These are phyloP conservation scores for Cinchona pubescens DNA, from an alignment of 257 asterid species.

Conservation along the genomic window DNA sequence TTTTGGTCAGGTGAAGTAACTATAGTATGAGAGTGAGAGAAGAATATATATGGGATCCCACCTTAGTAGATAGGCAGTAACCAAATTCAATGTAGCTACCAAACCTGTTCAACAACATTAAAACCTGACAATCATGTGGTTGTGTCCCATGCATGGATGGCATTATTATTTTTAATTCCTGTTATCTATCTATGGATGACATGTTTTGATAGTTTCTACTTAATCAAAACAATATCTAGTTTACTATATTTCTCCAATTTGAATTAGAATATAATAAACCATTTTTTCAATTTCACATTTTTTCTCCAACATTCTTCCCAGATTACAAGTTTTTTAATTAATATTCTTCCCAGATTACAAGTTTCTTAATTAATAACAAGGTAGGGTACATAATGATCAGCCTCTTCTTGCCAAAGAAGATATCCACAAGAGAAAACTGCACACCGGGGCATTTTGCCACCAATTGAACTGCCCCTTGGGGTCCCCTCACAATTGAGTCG, in stretches of 20 bases:
- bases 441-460: too few relatives aligned
- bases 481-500: neutral
- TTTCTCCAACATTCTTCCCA: neutral
- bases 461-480: too few relatives aligned
- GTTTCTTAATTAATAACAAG: too few relatives aligned
- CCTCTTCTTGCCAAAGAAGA: neutral
- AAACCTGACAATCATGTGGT: slow-evolving; percentile 24
- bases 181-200: neutral
- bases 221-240: neutral
- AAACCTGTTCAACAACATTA: slow-evolving; percentile 16
- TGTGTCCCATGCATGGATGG: slow-evolving; percentile 14
- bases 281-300: neutral
- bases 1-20: neutral
- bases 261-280: too few relatives aligned
- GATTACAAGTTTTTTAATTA: neutral
- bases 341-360: neutral
- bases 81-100: slow-evolving; percentile 27
- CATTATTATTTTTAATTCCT: neutral
- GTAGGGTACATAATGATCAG: neutral
- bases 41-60: slow-evolving; percentile 2
- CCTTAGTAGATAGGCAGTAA: slow-evolving; percentile 15
- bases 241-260: neutral
- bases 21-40: slow-evolving; percentile 17
- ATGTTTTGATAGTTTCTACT: neutral
- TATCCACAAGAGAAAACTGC: neutral